A percentile compares a stretch with the other conserved stretches of the same genome.
Conservation (phyloP, 2,329 filamentous ascomycete genomes). For the Westerdykella sp. region DNA sequence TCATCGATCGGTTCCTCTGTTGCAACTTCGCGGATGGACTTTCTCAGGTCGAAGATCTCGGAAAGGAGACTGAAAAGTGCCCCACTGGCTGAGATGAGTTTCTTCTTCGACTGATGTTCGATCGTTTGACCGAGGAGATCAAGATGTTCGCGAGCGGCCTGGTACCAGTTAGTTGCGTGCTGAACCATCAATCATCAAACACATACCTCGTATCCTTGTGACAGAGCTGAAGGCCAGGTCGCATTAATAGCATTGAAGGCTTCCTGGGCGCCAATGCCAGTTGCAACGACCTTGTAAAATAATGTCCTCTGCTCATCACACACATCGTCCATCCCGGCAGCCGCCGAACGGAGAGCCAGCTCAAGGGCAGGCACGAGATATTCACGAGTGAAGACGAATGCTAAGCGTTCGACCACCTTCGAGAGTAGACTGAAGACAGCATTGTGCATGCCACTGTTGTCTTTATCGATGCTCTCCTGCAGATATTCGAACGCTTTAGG, state of each 20-base stretch:
- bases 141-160: conserved; percentile 64
- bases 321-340: conserved; percentile 54
- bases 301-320: conserved; percentile 60
- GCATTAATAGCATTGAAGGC: conserved; percentile 66
- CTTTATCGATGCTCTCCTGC: conserved; percentile 53
- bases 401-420: conserved; percentile 72
- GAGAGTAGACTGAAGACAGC: conserved; percentile 75
- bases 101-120: conserved; percentile 69
- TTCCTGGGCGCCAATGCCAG: conserved; percentile 69
- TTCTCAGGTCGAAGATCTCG: conserved; percentile 58
- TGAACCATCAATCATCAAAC: neutral
- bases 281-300: conserved; percentile 68
- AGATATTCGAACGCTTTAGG: conserved; percentile 67
- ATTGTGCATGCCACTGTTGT: conserved; percentile 63
- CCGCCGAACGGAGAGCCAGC: conserved; percentile 67
- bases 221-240: conserved; percentile 63
- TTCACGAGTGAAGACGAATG: conserved; percentile 77
- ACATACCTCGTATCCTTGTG: conserved; percentile 57
- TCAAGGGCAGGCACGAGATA: conserved; percentile 67
- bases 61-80: conserved; percentile 59
- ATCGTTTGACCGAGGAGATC: conserved; percentile 64
- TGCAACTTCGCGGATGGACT: conserved; percentile 35
- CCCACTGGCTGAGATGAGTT: conserved; percentile 67
- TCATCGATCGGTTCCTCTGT: conserved; percentile 41
- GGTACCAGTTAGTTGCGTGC: conserved; percentile 11